phyloP scores from a whole-genome alignment of 768 basidiomycete genomes.

The Macrolepiota fuliginosa region DNA sequence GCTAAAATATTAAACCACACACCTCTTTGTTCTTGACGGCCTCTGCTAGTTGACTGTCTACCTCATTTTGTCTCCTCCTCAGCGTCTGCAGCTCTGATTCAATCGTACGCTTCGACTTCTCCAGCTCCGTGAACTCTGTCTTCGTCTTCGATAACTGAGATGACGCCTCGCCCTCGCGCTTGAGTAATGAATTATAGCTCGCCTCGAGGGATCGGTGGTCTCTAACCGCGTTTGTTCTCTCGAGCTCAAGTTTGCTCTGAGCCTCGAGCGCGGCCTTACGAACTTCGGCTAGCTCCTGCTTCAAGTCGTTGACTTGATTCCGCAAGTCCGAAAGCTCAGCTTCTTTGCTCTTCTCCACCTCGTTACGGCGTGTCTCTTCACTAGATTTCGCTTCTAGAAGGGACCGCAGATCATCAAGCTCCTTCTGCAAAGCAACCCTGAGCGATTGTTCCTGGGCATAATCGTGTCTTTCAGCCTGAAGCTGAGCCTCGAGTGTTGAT shows the following conservation, averaged over 20 bases:
- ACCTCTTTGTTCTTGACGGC: constrained; percentile 74
- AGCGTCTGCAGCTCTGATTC: constrained; percentile 74
- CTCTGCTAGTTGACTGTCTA: constrained; percentile 62
- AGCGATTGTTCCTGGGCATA: constrained; percentile 40
- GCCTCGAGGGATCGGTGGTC: constrained; percentile 60
- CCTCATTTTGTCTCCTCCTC: constrained; percentile 66
- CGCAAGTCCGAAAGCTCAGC: constrained; percentile 77
- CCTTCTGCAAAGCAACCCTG: constrained; percentile 68
- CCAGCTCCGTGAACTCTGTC: constrained; percentile 49
- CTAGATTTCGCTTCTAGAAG: constrained; percentile 81
- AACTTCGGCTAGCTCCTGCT: constrained; percentile 64
- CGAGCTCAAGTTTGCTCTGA: constrained; percentile 73
- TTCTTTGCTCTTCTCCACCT: constrained; percentile 87
- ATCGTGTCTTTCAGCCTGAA: constrained; percentile 57
- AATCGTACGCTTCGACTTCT: constrained; percentile 63
- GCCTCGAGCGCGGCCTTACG: constrained; percentile 59
- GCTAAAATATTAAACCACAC: constrained; percentile 16
- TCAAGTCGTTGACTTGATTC: constrained; percentile 54
- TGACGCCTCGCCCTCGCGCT: constrained; percentile 53
- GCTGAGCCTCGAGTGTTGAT: constrained; percentile 61
- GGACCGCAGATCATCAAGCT: constrained; percentile 84
- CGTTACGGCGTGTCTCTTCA: constrained; percentile 79
- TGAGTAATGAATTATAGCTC: constrained; percentile 63
- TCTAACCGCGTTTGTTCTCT: constrained; percentile 61
- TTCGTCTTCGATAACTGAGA: constrained; percentile 49